A percentile compares a stretch with the other conserved stretches of the same genome.
Conservation (phyloP, 352 stramenopile species). For the Globisporangium perplexum region DNA sequence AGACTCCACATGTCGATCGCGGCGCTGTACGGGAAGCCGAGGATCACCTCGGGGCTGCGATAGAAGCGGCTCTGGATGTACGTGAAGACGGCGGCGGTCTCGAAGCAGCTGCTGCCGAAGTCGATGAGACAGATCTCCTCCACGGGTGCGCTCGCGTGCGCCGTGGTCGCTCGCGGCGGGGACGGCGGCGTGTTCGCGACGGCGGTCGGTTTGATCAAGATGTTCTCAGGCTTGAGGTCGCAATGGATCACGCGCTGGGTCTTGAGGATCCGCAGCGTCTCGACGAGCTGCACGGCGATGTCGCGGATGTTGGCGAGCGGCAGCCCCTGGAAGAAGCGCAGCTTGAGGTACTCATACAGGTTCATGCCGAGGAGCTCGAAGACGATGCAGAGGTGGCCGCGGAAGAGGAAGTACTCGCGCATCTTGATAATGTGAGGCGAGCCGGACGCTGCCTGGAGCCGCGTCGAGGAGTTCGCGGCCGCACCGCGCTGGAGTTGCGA, state of each 20-base stretch:
- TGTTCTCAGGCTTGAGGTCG: conserved; percentile 98
- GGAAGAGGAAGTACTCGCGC: conserved; percentile 91
- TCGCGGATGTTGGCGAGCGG: conserved; percentile 84
- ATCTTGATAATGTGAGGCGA: conserved; percentile 81
- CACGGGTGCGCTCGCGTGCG: conserved; percentile 26
- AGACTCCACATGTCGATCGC: conserved; percentile 91
- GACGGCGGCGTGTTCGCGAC: not conserved
- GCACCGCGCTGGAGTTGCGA: conserved; percentile 61
- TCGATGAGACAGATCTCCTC: conserved; percentile 90
- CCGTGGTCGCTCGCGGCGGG: conserved; percentile 60
- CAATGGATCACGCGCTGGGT: conserved; percentile 93
- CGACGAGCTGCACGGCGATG: conserved; percentile 86
- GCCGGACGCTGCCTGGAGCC: not conserved
- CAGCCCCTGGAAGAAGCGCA: conserved; percentile 94
- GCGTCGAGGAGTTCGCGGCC: not conserved
- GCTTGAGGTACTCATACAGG: conserved; percentile 95
- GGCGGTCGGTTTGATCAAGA: conserved; percentile 38
- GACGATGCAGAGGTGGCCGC: conserved; percentile 94
- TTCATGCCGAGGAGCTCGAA: conserved; percentile 96
- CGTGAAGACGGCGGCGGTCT: conserved; percentile 83
- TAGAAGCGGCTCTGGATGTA: conserved; percentile 99
- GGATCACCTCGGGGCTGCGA: conserved; percentile 95
- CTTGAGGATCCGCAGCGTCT: conserved; percentile 72
- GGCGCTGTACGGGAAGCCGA: conserved; percentile 83
- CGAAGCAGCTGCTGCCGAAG: conserved; percentile 95